Base-by-base conservation (phyloP, 805 yeast species). In the Cyberlindnera suaveolens region DNA sequence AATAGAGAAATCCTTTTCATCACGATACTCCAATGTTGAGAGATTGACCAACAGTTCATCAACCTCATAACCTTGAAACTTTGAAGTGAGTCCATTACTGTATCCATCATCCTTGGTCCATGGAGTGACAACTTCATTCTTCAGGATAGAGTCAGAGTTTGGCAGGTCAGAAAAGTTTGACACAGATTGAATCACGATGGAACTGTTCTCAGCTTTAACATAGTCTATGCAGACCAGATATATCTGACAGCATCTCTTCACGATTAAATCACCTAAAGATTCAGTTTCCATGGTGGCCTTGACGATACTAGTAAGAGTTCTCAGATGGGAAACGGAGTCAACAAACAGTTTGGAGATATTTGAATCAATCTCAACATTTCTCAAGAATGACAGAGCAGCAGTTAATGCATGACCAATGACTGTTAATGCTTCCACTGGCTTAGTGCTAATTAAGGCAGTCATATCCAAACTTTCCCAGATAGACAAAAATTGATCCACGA, bases 401-500 rank as follows among this genome's bases (percentile, higher is more conserved):
- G 79, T 70, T 37, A 85, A 59, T 0, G 87, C 75, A 47, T 76
- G 75, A 47, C 77, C 70, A 46, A 83, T 71, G 6, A 80, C 70
- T 49, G 78, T 80, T 40, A 67, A 61, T 72, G 32, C 80, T 53
- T 37, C 40, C 15, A 36, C 2, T 3, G 53, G 49, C 3, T 11
- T 11, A 14, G 39, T 15, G 3, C 41, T 11, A 9, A 46, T 34
- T 4, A 43, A 31, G 1, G 33, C 29, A 5, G 43, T 42, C 38
- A 49, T 30, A n/a, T 45, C 45, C 7, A 81, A 65, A 35, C 74
- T 71, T 47, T 79, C 79, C 90, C 90, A 85, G 44, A 83, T 66
- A 9, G 69, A 59, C 37, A 84, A 60, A 39, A 85, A 66, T 50
- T 81, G 87, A 3, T 79, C 71, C 13, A 73, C 63, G 49, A 81